Base-by-base conservation (phyloP, 2,329 filamentous ascomycete genomes). In the Coccinonectria pachysandricola region DNA sequence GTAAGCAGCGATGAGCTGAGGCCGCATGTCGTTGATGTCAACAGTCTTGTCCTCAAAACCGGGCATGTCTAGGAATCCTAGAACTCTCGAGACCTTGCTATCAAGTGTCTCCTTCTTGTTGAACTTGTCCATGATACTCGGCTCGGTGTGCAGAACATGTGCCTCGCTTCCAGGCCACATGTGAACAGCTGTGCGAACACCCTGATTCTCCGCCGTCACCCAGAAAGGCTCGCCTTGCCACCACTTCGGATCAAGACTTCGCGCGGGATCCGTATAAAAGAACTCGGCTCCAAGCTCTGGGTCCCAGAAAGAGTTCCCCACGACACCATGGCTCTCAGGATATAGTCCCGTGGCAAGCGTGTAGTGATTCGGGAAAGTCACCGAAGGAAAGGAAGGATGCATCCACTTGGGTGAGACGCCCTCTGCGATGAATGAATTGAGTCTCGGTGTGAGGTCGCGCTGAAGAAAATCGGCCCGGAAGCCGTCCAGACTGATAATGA, bases 111-210 rank as follows among this genome's bases (percentile, higher is more conserved):
- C 87, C 1, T 78, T 70, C 7, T 74, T 77, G 41, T 94, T 88
- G 59, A 72, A 98, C 43, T 75, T 79, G 58, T 96, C 91, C 24
- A 96, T 53, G 45, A 84, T 84, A 7, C 74, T 77, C 3, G 87
- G 84, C 36, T 87, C 76, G 11, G 77, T 62, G n/a, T 68, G 64
- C 8, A 74, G 65, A 34, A 93, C 80, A 50, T 85, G 78, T 5
- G 87, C 87, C 57, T 98, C 91, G 21, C 83, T 92, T 3, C 91
- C 91, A 2, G 91, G 91, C 91, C 91, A 98, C 91, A 98, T 98
- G 52, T 98, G 91, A 14, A 98, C 75, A 1, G 85, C 91, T 15
- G 78, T 75, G 30, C 73, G 71, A 16, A 92, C 64, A 5, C 80
- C 80, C 41, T 85, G 79, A 31, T 71, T 73, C 59, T 96, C 91